Evolutionary conservation across 2,329 filamentous ascomycete genomes (phyloP), one percentile per base, ranked within the genome.

Genomic region (Drechslerella coelobrocha): DNA sequence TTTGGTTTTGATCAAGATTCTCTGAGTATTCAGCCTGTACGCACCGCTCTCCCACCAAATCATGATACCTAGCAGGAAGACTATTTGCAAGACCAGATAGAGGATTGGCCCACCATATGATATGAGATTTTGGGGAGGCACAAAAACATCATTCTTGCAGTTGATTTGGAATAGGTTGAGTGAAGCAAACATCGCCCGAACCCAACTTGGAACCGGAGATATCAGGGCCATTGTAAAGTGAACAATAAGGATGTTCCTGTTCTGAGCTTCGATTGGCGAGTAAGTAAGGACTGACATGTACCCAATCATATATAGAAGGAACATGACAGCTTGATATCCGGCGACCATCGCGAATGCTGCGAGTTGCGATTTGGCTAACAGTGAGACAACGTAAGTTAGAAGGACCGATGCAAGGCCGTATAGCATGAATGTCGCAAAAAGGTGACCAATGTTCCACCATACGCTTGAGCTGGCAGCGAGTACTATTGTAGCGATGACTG

Each of bases 81-180:
- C 78, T 0, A 86, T 85, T 77, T 97, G 92, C 0, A 92, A 51
- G 53, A 91, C 83, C 1, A 96, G 84, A 77, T 95, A 96, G 0
- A 94, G 78, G 34, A 96, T 93, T 0, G 91, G 91, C 0, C 90
- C 90, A 27, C 92, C 92, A 75, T 92, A 97, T 26, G 88, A 84
- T 0, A 83, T 83, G 29, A 96, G 85, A 2, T 83, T 85, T 5
- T 86, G 89, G 0, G 92, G 90, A 0, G 82, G 81, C 0, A 87
- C 85, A 19, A 92, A 79, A n/a, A 82, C 71, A 19, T 85, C 81
- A 24, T 84, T 87, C 29, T 85, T 83, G 77, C 92, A 97, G 1
- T 91, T 84, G 0, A 90, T 84, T 0, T 89, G 92, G 78, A 97
- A 96, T 1, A 92, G 82, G 77, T 97, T 97, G 54, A 96, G 82